Evolutionary conservation across 192 early-diverging fungal species (phyloP).

Genomic region (Rhizoclosmatium globosum): DNA sequence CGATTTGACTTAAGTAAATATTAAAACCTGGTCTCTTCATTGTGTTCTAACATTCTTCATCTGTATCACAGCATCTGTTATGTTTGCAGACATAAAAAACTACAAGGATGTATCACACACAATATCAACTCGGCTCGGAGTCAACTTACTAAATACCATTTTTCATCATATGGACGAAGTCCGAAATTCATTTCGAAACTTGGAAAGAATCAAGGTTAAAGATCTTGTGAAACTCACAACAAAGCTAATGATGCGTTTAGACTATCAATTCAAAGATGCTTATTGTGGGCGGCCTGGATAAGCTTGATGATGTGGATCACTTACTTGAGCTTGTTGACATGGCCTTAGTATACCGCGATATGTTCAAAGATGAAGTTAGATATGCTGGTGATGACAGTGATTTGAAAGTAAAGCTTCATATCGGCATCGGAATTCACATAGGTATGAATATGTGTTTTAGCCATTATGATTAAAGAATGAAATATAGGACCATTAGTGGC

Average conservation of each 20-base stretch:
- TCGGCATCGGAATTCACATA: constrained; percentile 51
- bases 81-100: constrained; percentile 61
- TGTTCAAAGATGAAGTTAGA: constrained; percentile 38
- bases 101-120: constrained; percentile 49
- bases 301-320: constrained; percentile 25
- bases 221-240: background rate
- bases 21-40: background rate
- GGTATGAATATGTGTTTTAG: constrained; percentile 25
- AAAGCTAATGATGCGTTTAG: constrained; percentile 34
- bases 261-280: constrained; percentile 59
- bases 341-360: constrained; percentile 42
- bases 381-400: constrained; percentile 29
- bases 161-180: constrained; percentile 57
- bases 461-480: background rate
- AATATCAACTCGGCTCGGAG: constrained; percentile 47
- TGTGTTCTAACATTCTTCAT: background rate
- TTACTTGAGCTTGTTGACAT: constrained; percentile 48
- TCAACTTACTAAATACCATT: constrained; percentile 52
- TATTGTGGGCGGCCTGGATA: constrained; percentile 53
- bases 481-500: constrained; percentile 59
- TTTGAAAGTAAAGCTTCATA: constrained; percentile 42
- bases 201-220: constrained; percentile 56
- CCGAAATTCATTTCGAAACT: constrained; percentile 33
- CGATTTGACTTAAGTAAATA: constrained; percentile 39
- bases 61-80: constrained; percentile 48